These are phyloP conservation scores for Sporobolomyces phaffii DNA, from an alignment of 768 basidiomycete genomes.

Conservation along the genomic window DNA sequence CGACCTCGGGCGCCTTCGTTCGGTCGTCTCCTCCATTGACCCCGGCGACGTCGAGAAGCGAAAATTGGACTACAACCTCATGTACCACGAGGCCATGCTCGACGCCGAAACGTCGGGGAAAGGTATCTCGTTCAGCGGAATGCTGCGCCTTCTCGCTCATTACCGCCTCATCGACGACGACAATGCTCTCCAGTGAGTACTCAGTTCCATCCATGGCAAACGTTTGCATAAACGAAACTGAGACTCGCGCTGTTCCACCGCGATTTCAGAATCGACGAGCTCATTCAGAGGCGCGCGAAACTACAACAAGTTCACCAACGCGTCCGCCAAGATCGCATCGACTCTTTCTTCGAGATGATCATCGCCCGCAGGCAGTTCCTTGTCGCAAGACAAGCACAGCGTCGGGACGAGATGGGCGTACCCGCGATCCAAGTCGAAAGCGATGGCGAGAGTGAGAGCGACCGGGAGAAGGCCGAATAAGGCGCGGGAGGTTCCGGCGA, in stretches of 20 bases:
- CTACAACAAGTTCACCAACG: not conserved
- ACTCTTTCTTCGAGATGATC: constrained; percentile 21
- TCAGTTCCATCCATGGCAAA: constrained; percentile 33
- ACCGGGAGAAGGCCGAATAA: too few relatives aligned
- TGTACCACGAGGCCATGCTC: constrained; percentile 77
- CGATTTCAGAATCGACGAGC: constrained; percentile 26
- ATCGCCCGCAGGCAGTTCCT: constrained; percentile 25
- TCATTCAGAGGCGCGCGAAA: constrained; percentile 18
- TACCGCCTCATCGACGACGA: constrained; percentile 85
- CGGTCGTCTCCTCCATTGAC: constrained; percentile 62
- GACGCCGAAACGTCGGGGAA: constrained; percentile 59
- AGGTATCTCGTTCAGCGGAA: constrained; percentile 84
- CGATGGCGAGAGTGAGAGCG: not conserved
- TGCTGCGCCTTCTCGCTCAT: constrained; percentile 80
- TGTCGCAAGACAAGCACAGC: not conserved
- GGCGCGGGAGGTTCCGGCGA: too few relatives aligned
- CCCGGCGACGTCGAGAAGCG: constrained; percentile 59
- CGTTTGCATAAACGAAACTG: too few relatives aligned
- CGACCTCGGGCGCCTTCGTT: constrained; percentile 60
- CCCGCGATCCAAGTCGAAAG: constrained; percentile 9
- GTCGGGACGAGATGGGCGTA: not conserved
- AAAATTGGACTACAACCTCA: constrained; percentile 62
- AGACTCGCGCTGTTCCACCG: too few relatives aligned
- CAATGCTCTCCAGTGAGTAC: constrained; percentile 78
- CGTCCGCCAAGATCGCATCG: constrained; percentile 24